Conservation (phyloP, 345 rosid species). For the Lepidium didymum region DNA sequence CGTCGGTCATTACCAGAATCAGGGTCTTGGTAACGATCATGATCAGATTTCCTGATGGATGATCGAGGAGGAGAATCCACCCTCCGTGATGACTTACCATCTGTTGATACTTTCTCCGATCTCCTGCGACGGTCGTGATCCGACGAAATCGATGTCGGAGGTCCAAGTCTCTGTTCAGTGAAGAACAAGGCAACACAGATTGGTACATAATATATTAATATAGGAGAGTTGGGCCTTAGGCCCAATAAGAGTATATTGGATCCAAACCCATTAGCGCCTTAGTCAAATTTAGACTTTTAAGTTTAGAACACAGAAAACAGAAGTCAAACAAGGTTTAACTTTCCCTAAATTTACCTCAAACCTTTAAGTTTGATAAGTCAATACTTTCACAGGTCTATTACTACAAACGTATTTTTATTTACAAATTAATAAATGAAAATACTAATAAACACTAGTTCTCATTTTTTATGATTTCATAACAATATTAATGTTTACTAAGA, state of each 20-base stretch:
- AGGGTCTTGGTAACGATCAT: slow-evolving; percentile 25
- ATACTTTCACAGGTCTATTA: not conserved
- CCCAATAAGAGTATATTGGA: not conserved
- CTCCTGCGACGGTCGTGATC: slow-evolving; percentile 12
- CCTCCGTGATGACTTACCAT: slow-evolving; percentile 23
- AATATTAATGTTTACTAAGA: too few species aligned
- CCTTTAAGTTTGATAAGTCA: not conserved
- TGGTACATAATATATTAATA: not conserved
- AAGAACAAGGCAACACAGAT: slow-evolving; percentile 11
- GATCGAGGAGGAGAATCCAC: slow-evolving; percentile 44
- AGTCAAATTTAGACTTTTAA: not conserved
- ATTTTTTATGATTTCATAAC: too few species aligned
- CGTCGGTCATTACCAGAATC: slow-evolving; percentile 31
- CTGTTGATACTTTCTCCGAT: slow-evolving; percentile 15
- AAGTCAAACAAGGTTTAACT: not conserved
- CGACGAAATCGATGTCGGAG: slow-evolving; percentile 29
- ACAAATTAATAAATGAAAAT: too few species aligned
- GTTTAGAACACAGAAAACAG: not conserved
- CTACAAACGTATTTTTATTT: too few species aligned
- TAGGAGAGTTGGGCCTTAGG: not conserved
- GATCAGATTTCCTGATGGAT: slow-evolving; percentile 48
- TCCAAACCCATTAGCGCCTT: not conserved
- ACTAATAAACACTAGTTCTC: too few species aligned
- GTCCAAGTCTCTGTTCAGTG: slow-evolving; percentile 34
- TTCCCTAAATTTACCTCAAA: not conserved